Base-by-base conservation (phyloP, 257 asterid genomes). In the Catharanthus roseus region DNA sequence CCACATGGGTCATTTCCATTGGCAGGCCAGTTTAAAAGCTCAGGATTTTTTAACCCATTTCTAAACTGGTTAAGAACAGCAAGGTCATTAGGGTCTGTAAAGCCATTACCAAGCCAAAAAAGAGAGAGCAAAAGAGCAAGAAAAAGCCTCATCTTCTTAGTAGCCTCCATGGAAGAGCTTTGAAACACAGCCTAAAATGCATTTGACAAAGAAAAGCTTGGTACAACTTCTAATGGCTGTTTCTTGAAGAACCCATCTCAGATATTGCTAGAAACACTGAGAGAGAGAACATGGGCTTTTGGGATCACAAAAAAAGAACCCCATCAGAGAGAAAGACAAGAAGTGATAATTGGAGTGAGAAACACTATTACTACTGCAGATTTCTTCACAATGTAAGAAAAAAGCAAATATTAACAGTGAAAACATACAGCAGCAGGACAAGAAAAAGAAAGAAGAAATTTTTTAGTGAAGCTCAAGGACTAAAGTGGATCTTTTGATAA, bases 1-100 rank as follows among this genome's bases (percentile, higher is more conserved):
- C 96, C 97, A 71, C 98, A 90, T 1, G 98, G 96, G 84, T 92
- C 93, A 62, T 76, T 83, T 69, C 90, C 82, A 71, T 74, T 78
- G 41, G 72, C 81, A 28, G 96, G 95, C 98, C 97, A 92, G 5
- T 82, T 73, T 75, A 92, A 68, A 15, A 92, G 88, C 82, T 92
- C 90, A 18, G 85, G 86, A 82, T 90, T 92, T 70, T 83, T 81
- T 68, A 92, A 57, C 41, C 91, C 91, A 56, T 87, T 77, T 57
- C 81, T 81, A 73, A 90, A 86, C 74, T 86, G 85, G 24, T 80
- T 86, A 2, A 92, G 80, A 11, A 90, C 67, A 47, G 92, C 86
- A 54, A 87, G 74, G 78, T 92, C 98, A 55, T 69, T 72, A 0
- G 95, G 87, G 85, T 92, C 90, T 56, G 98, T 92, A 21, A 67